A percentile compares a stretch with the other conserved stretches of the same genome.
Conservation (phyloP, 2,329 filamentous ascomycete genomes). For the Colletotrichum plurivorum region DNA sequence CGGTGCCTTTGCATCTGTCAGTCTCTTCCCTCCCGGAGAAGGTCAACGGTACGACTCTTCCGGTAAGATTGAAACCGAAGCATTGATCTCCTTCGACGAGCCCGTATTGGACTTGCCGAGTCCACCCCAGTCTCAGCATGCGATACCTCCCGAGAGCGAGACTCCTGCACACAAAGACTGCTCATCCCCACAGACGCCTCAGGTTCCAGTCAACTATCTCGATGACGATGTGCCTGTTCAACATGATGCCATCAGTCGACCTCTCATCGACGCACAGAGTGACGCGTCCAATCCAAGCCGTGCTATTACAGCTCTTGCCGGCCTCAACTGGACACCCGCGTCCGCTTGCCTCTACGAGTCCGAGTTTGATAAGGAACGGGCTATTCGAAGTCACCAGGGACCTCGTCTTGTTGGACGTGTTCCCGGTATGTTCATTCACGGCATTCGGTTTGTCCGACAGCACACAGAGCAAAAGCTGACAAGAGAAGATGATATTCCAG, state of each 20-base stretch:
- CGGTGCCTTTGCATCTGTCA: constrained; percentile 9
- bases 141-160: neutral
- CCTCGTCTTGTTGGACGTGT: neutral
- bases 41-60: neutral
- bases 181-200: no score
- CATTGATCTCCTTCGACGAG: constrained; percentile 12
- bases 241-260: no score
- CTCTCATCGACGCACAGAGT: no score
- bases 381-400: constrained; percentile 25
- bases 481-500: constrained; percentile 7
- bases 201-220: neutral
- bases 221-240: neutral
- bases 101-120: no score
- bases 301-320: neutral
- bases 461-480: constrained; percentile 15
- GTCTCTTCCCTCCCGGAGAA: neutral
- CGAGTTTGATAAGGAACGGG: constrained; percentile 11
- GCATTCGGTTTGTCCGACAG: constrained; percentile 28
- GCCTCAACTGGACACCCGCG: constrained; percentile 3
- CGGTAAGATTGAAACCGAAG: neutral
- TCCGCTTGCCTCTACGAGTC: constrained; percentile 20
- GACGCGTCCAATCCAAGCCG: no score
- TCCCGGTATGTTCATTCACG: constrained; percentile 37
- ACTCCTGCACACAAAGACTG: neutral
- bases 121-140: no score